These are phyloP conservation scores for Floccularia luteovirens DNA, from an alignment of 768 basidiomycete species.

Conservation along the genomic window DNA sequence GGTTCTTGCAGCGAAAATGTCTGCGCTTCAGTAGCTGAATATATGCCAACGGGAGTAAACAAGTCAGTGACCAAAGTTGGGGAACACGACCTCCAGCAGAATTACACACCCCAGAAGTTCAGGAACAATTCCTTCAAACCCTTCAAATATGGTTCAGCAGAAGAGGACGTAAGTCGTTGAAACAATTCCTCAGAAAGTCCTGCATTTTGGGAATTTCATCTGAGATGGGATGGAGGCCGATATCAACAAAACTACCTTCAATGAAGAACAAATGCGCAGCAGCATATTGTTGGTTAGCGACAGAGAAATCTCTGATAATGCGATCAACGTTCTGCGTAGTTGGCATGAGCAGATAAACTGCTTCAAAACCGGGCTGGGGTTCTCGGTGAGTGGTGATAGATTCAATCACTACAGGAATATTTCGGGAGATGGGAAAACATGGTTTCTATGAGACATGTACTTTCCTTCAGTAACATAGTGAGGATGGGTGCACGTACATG, in stretches of 20 bases:
- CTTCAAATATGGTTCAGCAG: conserved; percentile 73
- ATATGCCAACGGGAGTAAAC: neutral
- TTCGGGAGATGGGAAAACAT: too few relatives aligned
- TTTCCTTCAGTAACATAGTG: conserved; percentile 4
- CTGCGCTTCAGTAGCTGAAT: conserved; percentile 76
- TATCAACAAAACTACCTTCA: conserved; percentile 47
- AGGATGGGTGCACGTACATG: conserved; percentile 53
- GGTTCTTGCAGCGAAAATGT: conserved; percentile 77
- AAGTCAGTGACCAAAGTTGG: neutral
- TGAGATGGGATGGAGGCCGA: conserved; percentile 2
- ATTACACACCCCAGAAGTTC: conserved; percentile 81
- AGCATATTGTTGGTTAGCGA: conserved; percentile 59
- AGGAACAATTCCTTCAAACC: conserved; percentile 81
- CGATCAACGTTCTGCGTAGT: conserved; percentile 92
- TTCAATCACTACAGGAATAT: conserved; percentile 90
- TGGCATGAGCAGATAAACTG: conserved; percentile 91
- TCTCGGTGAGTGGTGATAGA: conserved; percentile 78
- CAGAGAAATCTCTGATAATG: conserved; percentile 76
- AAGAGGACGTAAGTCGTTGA: conserved; percentile 61
- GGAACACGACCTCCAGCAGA: neutral
- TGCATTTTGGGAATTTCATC: conserved; percentile 33
- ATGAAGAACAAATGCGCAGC: conserved; percentile 90
- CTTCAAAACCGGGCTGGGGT: conserved; percentile 81
- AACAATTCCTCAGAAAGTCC: conserved; percentile 76
- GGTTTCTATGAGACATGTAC: neutral